Conservation (phyloP, 2,329 filamentous ascomycete genomes). For the Ascochyta pisi region DNA sequence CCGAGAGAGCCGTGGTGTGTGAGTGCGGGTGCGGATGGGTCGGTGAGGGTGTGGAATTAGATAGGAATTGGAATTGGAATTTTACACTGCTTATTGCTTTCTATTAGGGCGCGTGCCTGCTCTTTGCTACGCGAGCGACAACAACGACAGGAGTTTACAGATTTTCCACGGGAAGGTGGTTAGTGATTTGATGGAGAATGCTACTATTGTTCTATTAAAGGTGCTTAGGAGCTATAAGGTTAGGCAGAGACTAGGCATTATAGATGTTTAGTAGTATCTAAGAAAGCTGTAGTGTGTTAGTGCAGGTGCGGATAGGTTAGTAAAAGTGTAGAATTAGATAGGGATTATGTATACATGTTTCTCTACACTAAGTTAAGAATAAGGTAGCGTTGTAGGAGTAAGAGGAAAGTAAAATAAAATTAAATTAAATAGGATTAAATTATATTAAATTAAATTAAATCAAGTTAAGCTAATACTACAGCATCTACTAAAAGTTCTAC, state of each 20-base stretch:
- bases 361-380: too few species aligned
- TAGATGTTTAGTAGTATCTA: slow-evolving; percentile 97
- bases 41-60: slow-evolving; percentile 81
- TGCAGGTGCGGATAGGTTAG: slow-evolving; percentile 91
- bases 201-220: slow-evolving; percentile 95
- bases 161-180: slow-evolving; percentile 98
- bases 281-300: slow-evolving; percentile 92
- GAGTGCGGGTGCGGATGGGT: slow-evolving; percentile 92
- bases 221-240: slow-evolving; percentile 90
- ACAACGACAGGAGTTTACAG: slow-evolving; percentile 94
- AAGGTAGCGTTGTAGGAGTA: too few species aligned
- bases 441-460: too few species aligned
- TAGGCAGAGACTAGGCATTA: slow-evolving; percentile 82
- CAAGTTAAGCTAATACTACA: too few species aligned
- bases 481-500: too few species aligned
- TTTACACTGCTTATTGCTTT: slow-evolving; percentile 64
- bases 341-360: too few species aligned
- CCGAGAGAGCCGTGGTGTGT: slow-evolving; percentile 92
- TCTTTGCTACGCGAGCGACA: slow-evolving; percentile 95
- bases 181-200: slow-evolving; percentile 93
- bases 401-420: too few species aligned
- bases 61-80: neutral
- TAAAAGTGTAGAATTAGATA: slow-evolving; percentile 77
- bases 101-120: slow-evolving; percentile 77
- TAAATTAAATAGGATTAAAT: too few species aligned